A percentile compares a stretch with the other conserved stretches of the same genome.
Conservation (phyloP, 805 yeast species). For the Nakazawaea peltata region DNA sequence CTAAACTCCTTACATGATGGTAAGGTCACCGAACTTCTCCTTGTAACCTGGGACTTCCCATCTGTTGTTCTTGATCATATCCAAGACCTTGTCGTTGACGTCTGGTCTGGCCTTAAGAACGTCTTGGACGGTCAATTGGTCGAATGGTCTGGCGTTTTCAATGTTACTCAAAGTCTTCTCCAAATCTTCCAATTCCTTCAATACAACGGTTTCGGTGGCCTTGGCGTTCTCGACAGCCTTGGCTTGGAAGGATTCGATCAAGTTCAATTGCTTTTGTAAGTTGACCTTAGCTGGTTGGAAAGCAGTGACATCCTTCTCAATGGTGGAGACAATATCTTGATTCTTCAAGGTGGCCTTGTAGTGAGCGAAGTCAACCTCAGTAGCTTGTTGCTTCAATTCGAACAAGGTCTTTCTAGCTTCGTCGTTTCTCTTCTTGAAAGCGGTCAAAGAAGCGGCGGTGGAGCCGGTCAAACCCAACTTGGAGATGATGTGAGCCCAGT, state of each 20-base stretch:
- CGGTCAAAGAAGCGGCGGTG: slow-evolving; percentile 80
- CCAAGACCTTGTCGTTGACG: slow-evolving; percentile 88
- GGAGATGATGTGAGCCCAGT: slow-evolving; percentile 89
- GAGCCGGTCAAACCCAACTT: slow-evolving; percentile 88
- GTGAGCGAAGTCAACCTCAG: slow-evolving; percentile 71
- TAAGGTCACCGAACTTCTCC: slow-evolving; percentile 96
- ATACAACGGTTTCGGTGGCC: slow-evolving; percentile 83
- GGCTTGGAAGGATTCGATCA: slow-evolving; percentile 88
- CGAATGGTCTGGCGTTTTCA: slow-evolving; percentile 96
- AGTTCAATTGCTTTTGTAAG: slow-evolving; percentile 80
- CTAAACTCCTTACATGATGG: slow-evolving; percentile 59
- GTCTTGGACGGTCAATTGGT: slow-evolving; percentile 93
- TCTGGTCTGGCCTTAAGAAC: slow-evolving; percentile 95
- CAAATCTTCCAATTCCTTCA: slow-evolving; percentile 77
- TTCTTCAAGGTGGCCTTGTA: slow-evolving; percentile 81
- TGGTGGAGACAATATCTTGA: slow-evolving; percentile 67
- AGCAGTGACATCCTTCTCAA: slow-evolving; percentile 64
- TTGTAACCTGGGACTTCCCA: slow-evolving; percentile 98
- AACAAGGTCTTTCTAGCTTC: slow-evolving; percentile 84
- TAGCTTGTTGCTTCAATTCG: slow-evolving; percentile 64
- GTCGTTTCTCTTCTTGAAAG: slow-evolving; percentile 97
- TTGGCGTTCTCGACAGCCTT: slow-evolving; percentile 95
- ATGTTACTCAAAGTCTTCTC: slow-evolving; percentile 87
- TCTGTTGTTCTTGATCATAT: slow-evolving; percentile 93
- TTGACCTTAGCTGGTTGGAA: slow-evolving; percentile 85